Conservation (phyloP, 352 stramenopile species). For the Pythium brachiatum region DNA sequence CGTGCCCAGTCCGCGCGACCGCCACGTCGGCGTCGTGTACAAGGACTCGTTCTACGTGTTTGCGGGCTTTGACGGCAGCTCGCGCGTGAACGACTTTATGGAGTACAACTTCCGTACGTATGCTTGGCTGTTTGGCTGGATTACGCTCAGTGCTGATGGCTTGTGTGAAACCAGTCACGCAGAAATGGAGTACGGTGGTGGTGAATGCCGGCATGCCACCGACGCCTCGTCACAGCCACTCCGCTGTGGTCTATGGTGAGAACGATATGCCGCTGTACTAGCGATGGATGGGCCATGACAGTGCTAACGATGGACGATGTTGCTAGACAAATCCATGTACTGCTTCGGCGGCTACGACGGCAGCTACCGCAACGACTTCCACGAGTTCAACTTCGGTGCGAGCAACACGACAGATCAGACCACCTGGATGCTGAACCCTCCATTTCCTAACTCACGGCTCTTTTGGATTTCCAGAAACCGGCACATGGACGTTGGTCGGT, state of each 20-base stretch:
- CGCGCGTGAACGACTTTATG: slow-evolving; percentile 94
- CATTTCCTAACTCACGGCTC: neutral
- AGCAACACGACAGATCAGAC: neutral
- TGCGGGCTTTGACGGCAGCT: slow-evolving; percentile 91
- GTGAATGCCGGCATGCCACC: slow-evolving; percentile 84
- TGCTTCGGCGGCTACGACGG: slow-evolving; percentile 96
- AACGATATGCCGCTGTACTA: neutral
- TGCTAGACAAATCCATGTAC: slow-evolving; percentile 76
- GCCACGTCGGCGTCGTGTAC: slow-evolving; percentile 93
- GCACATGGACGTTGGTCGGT: slow-evolving; percentile 85
- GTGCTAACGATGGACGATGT: neutral
- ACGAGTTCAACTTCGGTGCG: slow-evolving; percentile 94
- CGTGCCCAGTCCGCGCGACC: slow-evolving; percentile 89
- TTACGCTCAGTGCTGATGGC: too few relatives aligned
- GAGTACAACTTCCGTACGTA: slow-evolving; percentile 92
- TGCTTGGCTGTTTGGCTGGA: neutral
- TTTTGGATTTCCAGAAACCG: slow-evolving; percentile 47
- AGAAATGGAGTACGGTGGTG: slow-evolving; percentile 73
- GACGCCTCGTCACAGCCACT: slow-evolving; percentile 94
- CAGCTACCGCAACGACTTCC: slow-evolving; percentile 94
- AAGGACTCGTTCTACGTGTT: slow-evolving; percentile 95
- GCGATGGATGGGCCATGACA: too few relatives aligned
- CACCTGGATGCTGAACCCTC: too few relatives aligned
- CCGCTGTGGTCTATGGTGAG: slow-evolving; percentile 87
- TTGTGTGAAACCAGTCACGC: slow-evolving; percentile 43